Evolutionary conservation across 73 alveolate genomes (phyloP), one percentile per base, ranked within the genome.

Genomic region (Effrenium voratum): DNA sequence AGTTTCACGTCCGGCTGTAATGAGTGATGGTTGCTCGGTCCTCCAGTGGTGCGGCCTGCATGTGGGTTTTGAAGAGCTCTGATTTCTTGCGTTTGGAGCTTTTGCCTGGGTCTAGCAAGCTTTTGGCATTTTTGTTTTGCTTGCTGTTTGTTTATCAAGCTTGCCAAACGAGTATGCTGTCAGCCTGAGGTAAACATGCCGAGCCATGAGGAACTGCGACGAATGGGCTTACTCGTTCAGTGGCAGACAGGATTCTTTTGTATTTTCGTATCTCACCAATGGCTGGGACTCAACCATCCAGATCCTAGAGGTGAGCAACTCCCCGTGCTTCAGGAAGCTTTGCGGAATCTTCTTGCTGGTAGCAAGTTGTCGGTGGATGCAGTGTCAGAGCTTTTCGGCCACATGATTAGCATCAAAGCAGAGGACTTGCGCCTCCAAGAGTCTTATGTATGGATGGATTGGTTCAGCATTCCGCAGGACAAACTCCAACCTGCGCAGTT

Each of bases 391-490:
- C 49, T 81, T 60, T 49, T 47, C 41, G 92, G 92, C 3, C 75
- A 81, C 28, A 81, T 70, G 46, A 70, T 70, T 26, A 46, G 73
- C 36, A 70, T 81, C 36, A 32, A 47, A 49, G 13, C 0, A 13
- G 92, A 81, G n/a, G 32, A 43, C 4, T 34, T n/a, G 75, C 0
- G 49, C 49, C 46, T 81, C 26, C 32, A 32, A 34, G n/a, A 26
- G 32, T 34, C 50, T 3, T 81, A 81, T 49, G 32, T 81, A 47
- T 81, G 92, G 92, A 46, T 81, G 32, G 92, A 81, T 49, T 81
- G 92, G 92, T 81, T 81, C 73, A 47, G 92, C 92, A 81, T 81
- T 36, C 92, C 92, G 46, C 92, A 81, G 60, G 70, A 81, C 2
- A 30, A 46, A 6, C 1, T 43, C 32, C 38, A 8, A 15, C 34